phyloP scores from a whole-genome alignment of 2,329 filamentous ascomycete species.

The Colletotrichum sp. region DNA sequence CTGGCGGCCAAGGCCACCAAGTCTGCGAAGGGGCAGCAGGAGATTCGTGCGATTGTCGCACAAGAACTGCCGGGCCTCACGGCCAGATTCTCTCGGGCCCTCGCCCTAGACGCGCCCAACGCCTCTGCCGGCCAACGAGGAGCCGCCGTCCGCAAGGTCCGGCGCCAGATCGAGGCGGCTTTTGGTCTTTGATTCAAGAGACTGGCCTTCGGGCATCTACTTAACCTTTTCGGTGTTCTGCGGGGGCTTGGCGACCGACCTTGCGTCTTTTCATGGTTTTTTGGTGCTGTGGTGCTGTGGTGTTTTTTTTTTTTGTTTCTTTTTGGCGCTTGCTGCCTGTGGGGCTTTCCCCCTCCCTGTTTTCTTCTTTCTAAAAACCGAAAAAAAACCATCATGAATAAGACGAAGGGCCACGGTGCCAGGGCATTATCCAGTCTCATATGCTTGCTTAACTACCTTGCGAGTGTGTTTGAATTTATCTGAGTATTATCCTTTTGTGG shows the following conservation, averaged over 20 bases:
- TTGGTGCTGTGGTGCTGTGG: background rate
- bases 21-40: background rate
- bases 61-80: background rate
- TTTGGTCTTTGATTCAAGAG: background rate
- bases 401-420: background rate
- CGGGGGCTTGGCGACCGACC: background rate
- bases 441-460: background rate
- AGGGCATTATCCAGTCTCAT: background rate
- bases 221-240: background rate
- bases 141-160: background rate
- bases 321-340: background rate
- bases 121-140: background rate
- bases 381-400: background rate
- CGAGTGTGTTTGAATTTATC: background rate
- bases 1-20: background rate
- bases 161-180: background rate
- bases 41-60: background rate
- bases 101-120: background rate
- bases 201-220: background rate
- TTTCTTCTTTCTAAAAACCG: background rate
- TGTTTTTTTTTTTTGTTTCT: background rate
- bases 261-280: background rate
- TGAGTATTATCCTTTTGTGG: background rate
- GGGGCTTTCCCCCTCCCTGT: background rate
- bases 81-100: background rate